Evolutionary conservation across 208 protist species (phyloP), one percentile per base, ranked within the genome.

Genomic region (Histomonas meleagridis): DNA sequence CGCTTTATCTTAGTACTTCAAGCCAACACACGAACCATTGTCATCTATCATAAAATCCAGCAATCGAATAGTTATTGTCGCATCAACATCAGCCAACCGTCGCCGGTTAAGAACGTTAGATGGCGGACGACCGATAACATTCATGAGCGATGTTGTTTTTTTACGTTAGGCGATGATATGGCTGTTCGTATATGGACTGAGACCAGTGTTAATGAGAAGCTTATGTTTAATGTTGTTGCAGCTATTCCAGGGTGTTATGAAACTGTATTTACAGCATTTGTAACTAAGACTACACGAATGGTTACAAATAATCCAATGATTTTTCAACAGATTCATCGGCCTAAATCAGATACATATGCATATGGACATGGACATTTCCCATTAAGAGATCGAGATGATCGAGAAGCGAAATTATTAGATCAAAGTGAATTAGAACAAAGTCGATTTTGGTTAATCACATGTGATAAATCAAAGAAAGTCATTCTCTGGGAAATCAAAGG

Each of bases 71-170:
- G 38, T 55, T 86, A 51, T 32, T 46, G 76, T 28, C 43, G 35
- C 51, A 86, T 86, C 55, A 40, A 43, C 21, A 5, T 86, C 32
- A 46, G 14, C 38, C 76, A 86, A 26, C 76, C 76, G 32, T 43
- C n/a, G 7, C 23, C 1, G 16, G 76, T 86, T 55, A 86, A 9
- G 18, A 46, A 40, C 51, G 46, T 40, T 43, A 43, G 46, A 32
- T 86, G 76, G 76, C 23, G 76, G 7, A 86, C 76, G 7, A 57
- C 76, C 38, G 76, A 86, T 57, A 40, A 86, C 51, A 55, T 86
- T 43, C 76, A 86, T 46, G 76, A 86, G 16, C 5, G 76, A 38
- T 86, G 76, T 28, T 86, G 10, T 23, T 86, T 86, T 16, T 7
- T 86, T 9, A 86, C 76, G 32, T 16, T 86, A 2, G 76, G 46